These are phyloP conservation scores for Helenozyma rhizophorensis DNA, from an alignment of 805 yeast species.

Conservation along the genomic window DNA sequence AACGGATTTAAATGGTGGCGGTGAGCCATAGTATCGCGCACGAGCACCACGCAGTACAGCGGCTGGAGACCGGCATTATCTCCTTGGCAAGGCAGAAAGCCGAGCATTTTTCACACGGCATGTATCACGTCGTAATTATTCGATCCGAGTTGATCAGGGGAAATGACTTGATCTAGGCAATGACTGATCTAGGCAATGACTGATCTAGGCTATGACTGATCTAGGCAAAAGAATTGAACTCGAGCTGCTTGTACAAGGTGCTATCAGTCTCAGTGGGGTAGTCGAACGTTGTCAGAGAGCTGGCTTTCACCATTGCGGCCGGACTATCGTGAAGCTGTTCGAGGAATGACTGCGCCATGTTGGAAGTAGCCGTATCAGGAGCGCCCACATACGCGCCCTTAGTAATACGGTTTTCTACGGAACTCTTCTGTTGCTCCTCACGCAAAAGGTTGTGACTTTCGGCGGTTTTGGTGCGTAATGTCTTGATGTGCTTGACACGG, in stretches of 20 bases:
- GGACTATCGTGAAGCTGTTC: conserved; percentile 21
- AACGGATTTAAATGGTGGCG: no score
- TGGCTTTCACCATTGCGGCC: not conserved
- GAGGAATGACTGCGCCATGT: conserved; percentile 30
- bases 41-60: no score
- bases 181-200: no score
- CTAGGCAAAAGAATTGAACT: conserved; percentile 24
- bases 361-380: conserved; percentile 4
- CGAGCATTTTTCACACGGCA: no score
- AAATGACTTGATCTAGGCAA: no score
- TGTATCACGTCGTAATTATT: no score
- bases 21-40: no score
- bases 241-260: conserved; percentile 23
- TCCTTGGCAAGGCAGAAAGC: no score
- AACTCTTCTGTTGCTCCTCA: conserved; percentile 22
- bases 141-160: no score
- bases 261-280: conserved; percentile 15
- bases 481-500: conserved; percentile 52
- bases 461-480: conserved; percentile 25
- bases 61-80: no score
- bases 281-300: conserved; percentile 15
- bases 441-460: conserved; percentile 22
- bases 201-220: no score
- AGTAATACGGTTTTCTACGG: conserved; percentile 1
- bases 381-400: not conserved